Conservation (phyloP, 2,329 filamentous ascomycete genomes). For the Rosellinia necatrix region DNA sequence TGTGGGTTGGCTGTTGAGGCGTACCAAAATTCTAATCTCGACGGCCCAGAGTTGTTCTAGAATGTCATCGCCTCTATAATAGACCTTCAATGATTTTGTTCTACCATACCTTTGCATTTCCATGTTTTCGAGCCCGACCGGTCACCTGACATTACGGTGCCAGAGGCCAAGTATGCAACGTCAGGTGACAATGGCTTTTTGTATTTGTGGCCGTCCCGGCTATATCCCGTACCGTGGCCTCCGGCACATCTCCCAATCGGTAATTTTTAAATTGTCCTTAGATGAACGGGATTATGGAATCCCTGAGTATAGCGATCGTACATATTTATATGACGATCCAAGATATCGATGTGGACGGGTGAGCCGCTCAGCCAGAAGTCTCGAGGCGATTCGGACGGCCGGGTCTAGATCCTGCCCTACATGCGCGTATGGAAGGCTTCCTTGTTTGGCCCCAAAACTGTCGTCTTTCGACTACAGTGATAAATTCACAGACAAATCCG, state of each 20-base stretch:
- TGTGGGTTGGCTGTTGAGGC: too few relatives aligned
- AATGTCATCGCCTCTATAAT: not conserved
- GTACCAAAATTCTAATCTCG: too few relatives aligned
- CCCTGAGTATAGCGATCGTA: not conserved
- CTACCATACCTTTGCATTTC: not conserved
- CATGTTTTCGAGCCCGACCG: not conserved
- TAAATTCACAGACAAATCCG: not conserved
- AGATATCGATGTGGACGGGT: not conserved
- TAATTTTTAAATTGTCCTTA: constrained; percentile 13
- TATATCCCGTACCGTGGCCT: constrained; percentile 17
- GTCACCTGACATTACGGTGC: not conserved
- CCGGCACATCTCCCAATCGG: constrained; percentile 13
- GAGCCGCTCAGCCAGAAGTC: constrained; percentile 1
- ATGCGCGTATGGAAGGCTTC: not conserved
- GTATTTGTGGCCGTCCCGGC: constrained; percentile 10
- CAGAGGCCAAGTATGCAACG: constrained; percentile 11
- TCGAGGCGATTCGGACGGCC: not conserved
- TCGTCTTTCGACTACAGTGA: not conserved
- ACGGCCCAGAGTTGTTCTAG: not conserved
- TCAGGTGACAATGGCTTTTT: constrained; percentile 7
- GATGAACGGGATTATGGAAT: constrained; percentile 16
- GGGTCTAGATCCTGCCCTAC: constrained; percentile 7
- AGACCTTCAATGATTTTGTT: not conserved
- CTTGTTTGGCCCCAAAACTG: not conserved
- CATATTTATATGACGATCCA: constrained; percentile 5